phyloP scores from a whole-genome alignment of 2,329 filamentous ascomycete genomes.

The Pyricularia sp. region DNA sequence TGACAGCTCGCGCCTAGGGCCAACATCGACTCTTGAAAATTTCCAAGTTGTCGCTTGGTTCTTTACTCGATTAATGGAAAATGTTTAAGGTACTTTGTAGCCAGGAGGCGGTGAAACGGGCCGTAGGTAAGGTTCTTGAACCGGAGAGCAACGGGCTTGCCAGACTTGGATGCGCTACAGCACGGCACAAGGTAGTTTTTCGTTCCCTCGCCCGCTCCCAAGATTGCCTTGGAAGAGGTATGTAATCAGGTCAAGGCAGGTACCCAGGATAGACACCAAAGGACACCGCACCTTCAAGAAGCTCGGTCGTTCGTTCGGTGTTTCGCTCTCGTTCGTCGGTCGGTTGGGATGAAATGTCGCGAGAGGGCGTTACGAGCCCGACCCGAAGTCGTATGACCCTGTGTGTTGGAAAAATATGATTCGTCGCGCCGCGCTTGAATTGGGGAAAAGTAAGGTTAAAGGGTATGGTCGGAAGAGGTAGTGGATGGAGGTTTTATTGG shows the following conservation, averaged over 20 bases:
- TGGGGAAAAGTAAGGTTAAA: neutral
- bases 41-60: neutral
- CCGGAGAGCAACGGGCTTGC: neutral
- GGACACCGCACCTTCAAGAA: neutral
- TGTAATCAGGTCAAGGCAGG: neutral
- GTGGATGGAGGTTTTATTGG: neutral
- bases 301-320: neutral
- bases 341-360: conserved; percentile 5
- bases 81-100: neutral
- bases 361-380: conserved; percentile 10
- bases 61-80: neutral
- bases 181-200: neutral
- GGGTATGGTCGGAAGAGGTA: neutral
- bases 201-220: neutral
- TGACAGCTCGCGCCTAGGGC: neutral
- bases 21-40: neutral
- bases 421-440: neutral
- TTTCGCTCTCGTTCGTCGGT: neutral
- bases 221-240: neutral
- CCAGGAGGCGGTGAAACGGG: neutral
- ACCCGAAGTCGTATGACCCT: neutral
- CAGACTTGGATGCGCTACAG: neutral
- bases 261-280: neutral
- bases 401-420: neutral
- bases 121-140: neutral